Base-by-base conservation (phyloP, 1,284 basidiomycete species). In the Ustilago lituana region DNA sequence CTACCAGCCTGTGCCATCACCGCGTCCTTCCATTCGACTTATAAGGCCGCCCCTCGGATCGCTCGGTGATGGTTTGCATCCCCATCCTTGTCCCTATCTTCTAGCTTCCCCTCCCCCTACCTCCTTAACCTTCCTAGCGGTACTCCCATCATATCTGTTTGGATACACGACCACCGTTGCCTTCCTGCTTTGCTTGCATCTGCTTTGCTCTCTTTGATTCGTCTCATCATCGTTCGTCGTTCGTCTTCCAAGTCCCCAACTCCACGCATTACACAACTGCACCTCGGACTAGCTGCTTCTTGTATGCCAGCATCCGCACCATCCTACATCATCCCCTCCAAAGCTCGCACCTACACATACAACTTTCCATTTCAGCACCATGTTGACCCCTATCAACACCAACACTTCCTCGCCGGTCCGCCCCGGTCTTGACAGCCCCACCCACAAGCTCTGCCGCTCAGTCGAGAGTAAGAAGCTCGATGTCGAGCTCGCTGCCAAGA, bases 301-400 rank as follows among this genome's bases (percentile, higher is more conserved):
- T 17, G n/a, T 22, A 38, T 17, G 49, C 61, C 20, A 46, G 33
- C 33, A 7, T 50, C 27, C 33, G 33, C 47, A 20, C 15, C 41
- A 22, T 14, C 17, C 43, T 20, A 38, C n/a, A 14, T 15, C 14
- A 32, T 48, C 26, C 11, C 7, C 11, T 26, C 32, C 14, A 35
- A 32, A 29, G 36, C 20, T 17, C 26, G 12, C 20, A 27, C 31
- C 15, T 36, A 39, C 27, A 31, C 32, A 29, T 27, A 17, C 17
- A 36, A 12, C 36, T 27, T 32, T 17, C 22, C 35, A 12, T 29
- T 33, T 22, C 51, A 23, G 12, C 51, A 63, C 10, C 48, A 70
- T 70, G 61, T 64, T 70, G 61, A 64, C 67, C 29, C 61, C 67
- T 27, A 70, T 64, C 57, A 70, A 40, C 53, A 57, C 43, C 67